A percentile compares a stretch with the other conserved stretches of the same genome.
Evolutionary conservation across 768 basidiomycete species (phyloP).

Genomic region (Mycena albidolilacea): DNA sequence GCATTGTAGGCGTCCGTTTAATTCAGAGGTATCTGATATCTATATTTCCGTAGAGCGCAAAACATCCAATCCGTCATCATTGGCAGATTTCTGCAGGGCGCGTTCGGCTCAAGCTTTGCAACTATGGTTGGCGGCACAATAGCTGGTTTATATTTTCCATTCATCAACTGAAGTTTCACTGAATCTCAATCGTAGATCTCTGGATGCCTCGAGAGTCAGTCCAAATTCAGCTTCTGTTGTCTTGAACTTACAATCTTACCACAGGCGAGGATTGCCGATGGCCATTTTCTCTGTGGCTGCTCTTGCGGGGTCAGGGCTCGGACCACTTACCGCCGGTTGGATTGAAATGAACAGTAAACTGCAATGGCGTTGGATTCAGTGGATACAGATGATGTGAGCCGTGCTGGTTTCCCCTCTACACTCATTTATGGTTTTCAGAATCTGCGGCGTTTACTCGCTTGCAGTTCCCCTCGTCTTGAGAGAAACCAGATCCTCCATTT

Average conservation of each 20-base stretch:
- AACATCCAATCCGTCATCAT: conserved; percentile 77
- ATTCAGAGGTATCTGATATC: neutral
- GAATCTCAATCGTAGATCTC: conserved; percentile 67
- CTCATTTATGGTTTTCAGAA: conserved; percentile 50
- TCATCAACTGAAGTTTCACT: neutral
- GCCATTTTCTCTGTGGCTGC: conserved; percentile 76
- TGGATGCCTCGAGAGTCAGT: conserved; percentile 75
- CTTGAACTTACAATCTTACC: neutral
- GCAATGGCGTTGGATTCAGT: conserved; percentile 89
- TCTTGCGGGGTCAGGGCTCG: conserved; percentile 74
- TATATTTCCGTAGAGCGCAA: conserved; percentile 49
- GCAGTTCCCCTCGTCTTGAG: conserved; percentile 69
- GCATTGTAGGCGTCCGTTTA: conserved; percentile 53
- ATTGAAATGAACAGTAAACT: conserved; percentile 71
- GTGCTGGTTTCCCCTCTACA: neutral
- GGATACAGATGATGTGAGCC: conserved; percentile 78
- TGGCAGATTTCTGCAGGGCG: conserved; percentile 76
- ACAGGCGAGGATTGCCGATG: conserved; percentile 83
- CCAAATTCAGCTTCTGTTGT: neutral
- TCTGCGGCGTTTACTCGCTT: conserved; percentile 66
- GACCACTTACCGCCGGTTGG: conserved; percentile 76
- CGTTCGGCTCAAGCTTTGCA: conserved; percentile 77
- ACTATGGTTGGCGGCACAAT: conserved; percentile 81
- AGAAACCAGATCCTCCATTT: conserved; percentile 82
- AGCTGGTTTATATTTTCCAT: conserved; percentile 27